These are phyloP conservation scores for Candida xiaguanensis DNA, from an alignment of 805 yeast genomes.

Conservation along the genomic window DNA sequence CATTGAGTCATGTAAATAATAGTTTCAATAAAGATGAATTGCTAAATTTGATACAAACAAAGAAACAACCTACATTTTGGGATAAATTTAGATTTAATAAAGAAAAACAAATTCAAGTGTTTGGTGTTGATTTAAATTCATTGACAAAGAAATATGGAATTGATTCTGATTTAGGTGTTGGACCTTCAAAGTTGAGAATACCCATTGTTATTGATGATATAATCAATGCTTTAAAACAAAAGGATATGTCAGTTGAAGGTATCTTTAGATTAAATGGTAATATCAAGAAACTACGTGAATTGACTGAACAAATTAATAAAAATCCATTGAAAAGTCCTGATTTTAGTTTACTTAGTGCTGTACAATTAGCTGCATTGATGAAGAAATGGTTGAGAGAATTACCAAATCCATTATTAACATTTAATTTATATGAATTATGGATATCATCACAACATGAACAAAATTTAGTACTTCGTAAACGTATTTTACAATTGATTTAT, in stretches of 20 bases:
- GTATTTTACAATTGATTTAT: slow-evolving; percentile 61
- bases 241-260: slow-evolving; percentile 95
- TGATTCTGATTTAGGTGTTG: slow-evolving; percentile 80
- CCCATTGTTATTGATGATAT: slow-evolving; percentile 88
- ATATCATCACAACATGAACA: slow-evolving; percentile 57
- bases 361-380: slow-evolving; percentile 88
- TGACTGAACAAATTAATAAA: slow-evolving; percentile 69
- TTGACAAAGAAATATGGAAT: slow-evolving; percentile 72
- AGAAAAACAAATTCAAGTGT: slow-evolving; percentile 45
- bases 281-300: slow-evolving; percentile 71
- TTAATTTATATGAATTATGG: slow-evolving; percentile 74
- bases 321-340: slow-evolving; percentile 70
- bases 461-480: slow-evolving; percentile 43
- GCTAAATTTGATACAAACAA: slow-evolving; percentile 38
- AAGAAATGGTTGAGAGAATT: slow-evolving; percentile 89
- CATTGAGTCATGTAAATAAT: slow-evolving; percentile 34
- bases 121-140: slow-evolving; percentile 72
- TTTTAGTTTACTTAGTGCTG: slow-evolving; percentile 71
- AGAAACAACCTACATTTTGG: slow-evolving; percentile 49
- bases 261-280: slow-evolving; percentile 95
- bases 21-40: slow-evolving; percentile 32
- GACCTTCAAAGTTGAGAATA: slow-evolving; percentile 72
- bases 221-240: slow-evolving; percentile 75
- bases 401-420: slow-evolving; percentile 87
- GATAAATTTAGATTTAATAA: slow-evolving; percentile 43